Evolutionary conservation across 495 filamentous ascomycete genomes (phyloP).

Genomic region (Penicillium argentinense): DNA sequence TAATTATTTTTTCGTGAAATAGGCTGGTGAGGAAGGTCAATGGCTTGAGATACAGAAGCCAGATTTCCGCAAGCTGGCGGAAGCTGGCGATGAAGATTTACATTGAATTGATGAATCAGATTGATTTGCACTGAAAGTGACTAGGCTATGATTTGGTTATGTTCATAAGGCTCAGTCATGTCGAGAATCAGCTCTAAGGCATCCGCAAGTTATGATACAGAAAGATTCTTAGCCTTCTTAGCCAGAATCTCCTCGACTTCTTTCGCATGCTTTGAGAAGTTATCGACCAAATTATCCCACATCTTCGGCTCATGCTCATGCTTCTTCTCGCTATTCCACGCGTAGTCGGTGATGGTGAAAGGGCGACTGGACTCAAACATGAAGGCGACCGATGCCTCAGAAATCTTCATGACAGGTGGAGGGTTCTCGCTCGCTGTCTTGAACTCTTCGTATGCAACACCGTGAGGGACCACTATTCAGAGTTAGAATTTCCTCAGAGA

Average conservation of each 20-base stretch:
- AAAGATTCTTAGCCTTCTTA: slow-evolving; percentile 12
- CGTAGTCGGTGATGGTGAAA: slow-evolving; percentile 54
- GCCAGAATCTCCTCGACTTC: slow-evolving; percentile 47
- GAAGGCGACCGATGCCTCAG: slow-evolving; percentile 48
- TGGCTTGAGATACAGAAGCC: slow-evolving; percentile 18
- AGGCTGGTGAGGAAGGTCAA: slow-evolving; percentile 21
- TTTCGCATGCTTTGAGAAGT: slow-evolving; percentile 43
- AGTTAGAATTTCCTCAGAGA: neutral
- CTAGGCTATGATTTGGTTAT: too few species aligned
- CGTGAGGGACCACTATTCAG: slow-evolving; percentile 51
- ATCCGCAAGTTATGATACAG: slow-evolving; percentile 10
- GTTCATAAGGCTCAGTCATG: too few species aligned
- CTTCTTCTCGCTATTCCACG: slow-evolving; percentile 52
- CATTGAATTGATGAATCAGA: slow-evolving; percentile 5
- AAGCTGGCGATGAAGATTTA: slow-evolving; percentile 24
- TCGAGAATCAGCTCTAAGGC: too few species aligned
- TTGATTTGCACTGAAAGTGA: neutral
- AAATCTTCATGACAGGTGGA: slow-evolving; percentile 49
- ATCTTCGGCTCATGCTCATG: slow-evolving; percentile 58
- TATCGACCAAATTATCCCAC: slow-evolving; percentile 55
- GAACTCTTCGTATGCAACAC: slow-evolving; percentile 63
- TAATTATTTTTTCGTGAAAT: neutral
- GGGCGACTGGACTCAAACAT: slow-evolving; percentile 61
- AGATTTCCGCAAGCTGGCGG: slow-evolving; percentile 15
- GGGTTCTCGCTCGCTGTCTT: slow-evolving; percentile 52